Evolutionary conservation across 176 grass and related monocot species (phyloP), one percentile per base, ranked within the genome.

Genomic region (Thalia dealbata): DNA sequence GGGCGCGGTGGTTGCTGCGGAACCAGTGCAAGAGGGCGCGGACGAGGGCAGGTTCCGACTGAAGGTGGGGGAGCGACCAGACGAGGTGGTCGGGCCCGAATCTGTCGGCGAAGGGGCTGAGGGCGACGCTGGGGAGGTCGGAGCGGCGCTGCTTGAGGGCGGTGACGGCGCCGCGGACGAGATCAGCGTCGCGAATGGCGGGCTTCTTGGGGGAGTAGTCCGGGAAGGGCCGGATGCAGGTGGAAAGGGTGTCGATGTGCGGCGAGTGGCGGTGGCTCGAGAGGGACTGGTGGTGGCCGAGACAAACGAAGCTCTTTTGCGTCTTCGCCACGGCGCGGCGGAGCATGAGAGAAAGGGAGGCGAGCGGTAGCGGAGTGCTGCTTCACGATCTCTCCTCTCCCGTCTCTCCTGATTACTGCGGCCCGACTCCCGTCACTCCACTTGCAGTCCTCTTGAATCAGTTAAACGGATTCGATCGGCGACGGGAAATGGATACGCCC

Each of bases 21-120:
- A 90, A 78, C 30, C 75, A 86, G 44, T 79, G 82, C 46, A 96
- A 83, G 35, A 83, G 85, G 73, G 76, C 56, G 60, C 83, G 80
- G 66, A 88, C 73, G 45, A 72, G 64, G 62, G 69, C 52, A 9
- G 83, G 80, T 61, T 87, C 70, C 32, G 82, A 73, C 24, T 82
- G 84, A 45, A 88, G 81, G 29, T 84, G 74, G 63, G 83, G 69
- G n/a, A 90, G 82, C 12, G 81, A 78, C 46, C 81, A 81, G 35
- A 84, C 45, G 71, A 88, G 85, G 67, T 88, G 89, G 61, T 88
- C 82, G 45, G 84, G 74, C 43, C 84, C 68, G 14, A 83, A 82
- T 26, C 73, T 82, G 44, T 83, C 80, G 32, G 78, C 72, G 42
- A 79, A 72, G 3, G 73, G 80, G 35, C 75, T 76, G 9, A 91